These are phyloP conservation scores for Ogataea hybrid DNA, from an alignment of 1,139 yeast genomes.

Conservation along the genomic window DNA sequence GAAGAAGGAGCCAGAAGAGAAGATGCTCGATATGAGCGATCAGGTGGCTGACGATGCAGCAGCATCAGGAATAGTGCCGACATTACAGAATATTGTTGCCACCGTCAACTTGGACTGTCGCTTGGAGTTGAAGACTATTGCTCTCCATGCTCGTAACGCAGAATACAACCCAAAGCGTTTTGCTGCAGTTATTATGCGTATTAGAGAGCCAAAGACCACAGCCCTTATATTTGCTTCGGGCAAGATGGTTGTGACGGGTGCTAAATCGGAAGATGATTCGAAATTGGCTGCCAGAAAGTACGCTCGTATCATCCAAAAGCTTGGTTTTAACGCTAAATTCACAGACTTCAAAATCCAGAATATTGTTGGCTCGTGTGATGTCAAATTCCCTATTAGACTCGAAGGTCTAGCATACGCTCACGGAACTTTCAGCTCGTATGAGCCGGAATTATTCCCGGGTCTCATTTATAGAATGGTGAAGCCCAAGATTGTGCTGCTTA, in stretches of 20 bases:
- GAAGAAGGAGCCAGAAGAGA: constrained; percentile 17
- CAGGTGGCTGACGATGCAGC: constrained; percentile 55
- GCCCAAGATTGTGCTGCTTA: constrained; percentile 93
- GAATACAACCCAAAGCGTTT: constrained; percentile 98
- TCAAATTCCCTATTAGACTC: constrained; percentile 92
- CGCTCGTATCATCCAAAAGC: constrained; percentile 96
- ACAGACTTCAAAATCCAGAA: constrained; percentile 97
- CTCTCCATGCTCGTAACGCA: constrained; percentile 98
- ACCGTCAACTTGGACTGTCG: constrained; percentile 97
- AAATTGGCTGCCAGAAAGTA: constrained; percentile 96
- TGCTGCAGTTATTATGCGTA: constrained; percentile 99
- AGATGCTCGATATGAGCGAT: constrained; percentile 26
- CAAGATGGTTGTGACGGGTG: constrained; percentile 99
- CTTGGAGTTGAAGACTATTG: constrained; percentile 92
- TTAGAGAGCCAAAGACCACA: constrained; percentile 97
- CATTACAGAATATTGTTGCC: constrained; percentile 95
- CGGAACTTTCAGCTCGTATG: constrained; percentile 98
- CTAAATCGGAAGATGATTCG: constrained; percentile 96
- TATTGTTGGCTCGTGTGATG: constrained; percentile 98
- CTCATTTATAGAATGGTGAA: constrained; percentile 99
- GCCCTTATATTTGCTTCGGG: constrained; percentile 98
- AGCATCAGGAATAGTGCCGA: constrained; percentile 93
- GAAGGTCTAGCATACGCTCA: constrained; percentile 98
- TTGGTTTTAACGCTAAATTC: constrained; percentile 94
- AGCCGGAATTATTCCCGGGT: constrained; percentile 98